These are phyloP conservation scores for Candida easanensis DNA, from an alignment of 805 yeast genomes.

Conservation along the genomic window DNA sequence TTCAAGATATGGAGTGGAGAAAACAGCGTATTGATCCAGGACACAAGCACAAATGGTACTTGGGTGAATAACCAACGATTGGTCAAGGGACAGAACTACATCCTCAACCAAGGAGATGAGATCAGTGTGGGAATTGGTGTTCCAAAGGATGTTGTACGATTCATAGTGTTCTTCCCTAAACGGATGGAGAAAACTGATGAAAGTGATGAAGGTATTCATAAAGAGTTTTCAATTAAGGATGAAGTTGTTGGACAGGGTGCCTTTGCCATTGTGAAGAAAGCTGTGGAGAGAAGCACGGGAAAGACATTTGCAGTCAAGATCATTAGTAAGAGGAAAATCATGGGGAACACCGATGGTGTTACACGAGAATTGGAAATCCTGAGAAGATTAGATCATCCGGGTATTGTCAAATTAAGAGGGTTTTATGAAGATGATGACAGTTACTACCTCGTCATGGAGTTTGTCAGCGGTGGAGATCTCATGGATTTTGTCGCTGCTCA, in stretches of 20 bases:
- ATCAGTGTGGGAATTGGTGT: constrained; percentile 88
- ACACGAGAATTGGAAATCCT: constrained; percentile 83
- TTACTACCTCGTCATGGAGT: constrained; percentile 92
- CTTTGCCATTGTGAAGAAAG: constrained; percentile 92
- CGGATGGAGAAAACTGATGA: constrained; percentile 16
- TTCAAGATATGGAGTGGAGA: constrained; percentile 67
- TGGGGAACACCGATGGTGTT: constrained; percentile 77
- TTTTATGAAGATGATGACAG: constrained; percentile 80
- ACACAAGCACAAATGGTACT: constrained; percentile 90
- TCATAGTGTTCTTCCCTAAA: constrained; percentile 41
- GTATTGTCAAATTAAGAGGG: constrained; percentile 78
- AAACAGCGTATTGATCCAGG: constrained; percentile 48
- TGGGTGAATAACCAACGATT: constrained; percentile 72
- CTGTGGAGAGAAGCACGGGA: constrained; percentile 82
- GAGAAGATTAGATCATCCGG: constrained; percentile 74
- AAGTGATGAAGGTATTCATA: constrained; percentile 47
- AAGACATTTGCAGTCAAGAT: constrained; percentile 88
- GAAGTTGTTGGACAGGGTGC: constrained; percentile 98
- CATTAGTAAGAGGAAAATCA: constrained; percentile 76
- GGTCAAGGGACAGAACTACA: constrained; percentile 74
- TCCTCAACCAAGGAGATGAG: constrained; percentile 90
- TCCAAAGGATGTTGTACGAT: constrained; percentile 55
- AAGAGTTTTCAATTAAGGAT: constrained; percentile 72
- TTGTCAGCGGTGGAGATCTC: constrained; percentile 92
- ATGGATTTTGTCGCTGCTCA: constrained; percentile 96